Conservation (phyloP, 345 rosid genomes). For the Pugionium dolabratum region DNA sequence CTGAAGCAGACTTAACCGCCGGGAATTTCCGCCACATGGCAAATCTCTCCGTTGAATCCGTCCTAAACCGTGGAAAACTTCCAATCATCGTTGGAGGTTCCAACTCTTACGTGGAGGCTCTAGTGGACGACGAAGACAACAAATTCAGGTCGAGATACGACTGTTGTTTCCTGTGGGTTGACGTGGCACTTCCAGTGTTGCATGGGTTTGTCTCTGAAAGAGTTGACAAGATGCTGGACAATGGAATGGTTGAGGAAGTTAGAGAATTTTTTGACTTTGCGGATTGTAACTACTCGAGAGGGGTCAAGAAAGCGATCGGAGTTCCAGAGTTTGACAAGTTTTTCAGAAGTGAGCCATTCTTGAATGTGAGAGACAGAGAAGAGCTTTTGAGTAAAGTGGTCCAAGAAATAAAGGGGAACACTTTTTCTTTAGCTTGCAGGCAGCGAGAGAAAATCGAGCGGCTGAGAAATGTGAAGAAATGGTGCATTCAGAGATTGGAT, state of each 20-base stretch:
- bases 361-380: slow-evolving; percentile 31
- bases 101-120: slow-evolving; percentile 67
- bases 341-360: slow-evolving; percentile 48
- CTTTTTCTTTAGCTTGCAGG: slow-evolving; percentile 50
- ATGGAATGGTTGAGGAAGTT: slow-evolving; percentile 70
- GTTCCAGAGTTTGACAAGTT: slow-evolving; percentile 62
- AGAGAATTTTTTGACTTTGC: slow-evolving; percentile 52
- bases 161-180: slow-evolving; percentile 64
- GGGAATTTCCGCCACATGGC: slow-evolving; percentile 54
- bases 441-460: slow-evolving; percentile 65
- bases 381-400: slow-evolving; percentile 51
- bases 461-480: slow-evolving; percentile 50
- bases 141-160: slow-evolving; percentile 54
- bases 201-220: slow-evolving; percentile 50
- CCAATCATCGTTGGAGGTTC: slow-evolving; percentile 86
- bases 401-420: slow-evolving; percentile 53
- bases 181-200: slow-evolving; percentile 57
- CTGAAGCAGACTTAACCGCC: slow-evolving; percentile 57
- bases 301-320: slow-evolving; percentile 67
- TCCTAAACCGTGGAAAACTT: slow-evolving; percentile 45
- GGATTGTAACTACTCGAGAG: slow-evolving; percentile 47
- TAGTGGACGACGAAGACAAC: slow-evolving; percentile 47
- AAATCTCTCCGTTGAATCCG: slow-evolving; percentile 44
- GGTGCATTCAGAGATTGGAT: slow-evolving; percentile 65
- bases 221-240: slow-evolving; percentile 63